Percentiles rank a stretch among this genome's conserved stretches.
These are phyloP conservation scores for Aspergillus transmontanensis DNA, from an alignment of 2,329 filamentous ascomycete genomes.

Conservation along the genomic window DNA sequence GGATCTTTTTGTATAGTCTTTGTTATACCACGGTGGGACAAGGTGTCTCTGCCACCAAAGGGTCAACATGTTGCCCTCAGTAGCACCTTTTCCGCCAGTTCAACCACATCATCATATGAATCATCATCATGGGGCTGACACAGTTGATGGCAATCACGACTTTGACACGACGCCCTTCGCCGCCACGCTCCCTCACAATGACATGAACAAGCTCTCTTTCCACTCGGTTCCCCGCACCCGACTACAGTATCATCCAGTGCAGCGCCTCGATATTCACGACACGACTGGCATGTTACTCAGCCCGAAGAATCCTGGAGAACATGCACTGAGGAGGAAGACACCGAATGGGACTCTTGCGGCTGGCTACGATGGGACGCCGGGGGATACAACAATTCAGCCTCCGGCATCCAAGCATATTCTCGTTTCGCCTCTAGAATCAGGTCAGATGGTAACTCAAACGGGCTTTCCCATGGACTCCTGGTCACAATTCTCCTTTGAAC, in stretches of 20 bases:
- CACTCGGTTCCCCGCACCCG: conserved; percentile 35
- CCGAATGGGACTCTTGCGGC: conserved; percentile 91
- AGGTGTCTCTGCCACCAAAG: conserved; percentile 5
- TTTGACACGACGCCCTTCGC: conserved; percentile 28
- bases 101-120: conserved; percentile 45
- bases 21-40: conserved; percentile 14
- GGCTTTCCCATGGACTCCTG: conserved; percentile 36
- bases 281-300: conserved; percentile 26
- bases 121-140: conserved; percentile 34
- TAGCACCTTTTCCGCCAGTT: conserved; percentile 47
- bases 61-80: conserved; percentile 52
- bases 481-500: conserved; percentile 34
- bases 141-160: conserved; percentile 35
- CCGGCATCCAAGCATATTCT: conserved; percentile 83
- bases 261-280: conserved; percentile 37
- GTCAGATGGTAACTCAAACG: conserved; percentile 35
- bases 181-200: conserved; percentile 27
- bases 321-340: conserved; percentile 86
- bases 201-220: conserved; percentile 28
- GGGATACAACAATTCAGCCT: conserved; percentile 71
- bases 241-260: conserved; percentile 43
- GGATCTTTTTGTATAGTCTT: conserved; percentile 3
- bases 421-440: conserved; percentile 60
- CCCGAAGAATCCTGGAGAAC: conserved; percentile 53
- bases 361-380: conserved; percentile 82